phyloP scores from a whole-genome alignment of 2,329 filamentous ascomycete species.

The Sarocladium brachiariae region DNA sequence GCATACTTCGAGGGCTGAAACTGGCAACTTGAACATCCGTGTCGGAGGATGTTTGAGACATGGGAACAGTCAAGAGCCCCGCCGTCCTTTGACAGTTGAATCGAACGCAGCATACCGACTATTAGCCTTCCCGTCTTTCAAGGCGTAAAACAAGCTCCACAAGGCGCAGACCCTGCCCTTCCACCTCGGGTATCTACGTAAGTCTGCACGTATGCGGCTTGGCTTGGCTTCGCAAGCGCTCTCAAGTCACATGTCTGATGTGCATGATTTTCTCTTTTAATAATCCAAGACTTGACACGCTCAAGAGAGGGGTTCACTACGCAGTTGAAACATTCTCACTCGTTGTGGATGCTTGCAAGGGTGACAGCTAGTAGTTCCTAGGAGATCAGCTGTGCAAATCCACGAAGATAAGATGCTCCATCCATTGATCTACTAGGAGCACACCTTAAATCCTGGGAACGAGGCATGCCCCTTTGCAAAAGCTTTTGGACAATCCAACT shows the following conservation, averaged over 20 bases:
- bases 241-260: neutral
- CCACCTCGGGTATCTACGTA: no score
- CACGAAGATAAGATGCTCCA: no score
- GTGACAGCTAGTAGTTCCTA: no score
- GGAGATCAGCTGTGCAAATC: no score
- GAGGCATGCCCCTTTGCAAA: no score
- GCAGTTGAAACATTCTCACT: neutral
- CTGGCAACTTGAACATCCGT: slow-evolving; percentile 7
- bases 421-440: neutral
- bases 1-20: slow-evolving; percentile 2
- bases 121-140: neutral
- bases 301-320: neutral
- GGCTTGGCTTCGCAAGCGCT: no score
- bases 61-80: neutral
- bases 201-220: no score
- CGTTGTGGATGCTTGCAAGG: no score
- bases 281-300: neutral
- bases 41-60: slow-evolving; percentile 9
- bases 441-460: neutral
- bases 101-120: neutral
- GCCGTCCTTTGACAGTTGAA: neutral
- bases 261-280: neutral
- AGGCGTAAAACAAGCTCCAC: neutral
- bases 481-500: no score
- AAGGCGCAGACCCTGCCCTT: no score